phyloP scores from a whole-genome alignment of 805 yeast genomes.

The Saccharomycopsis amapae region DNA sequence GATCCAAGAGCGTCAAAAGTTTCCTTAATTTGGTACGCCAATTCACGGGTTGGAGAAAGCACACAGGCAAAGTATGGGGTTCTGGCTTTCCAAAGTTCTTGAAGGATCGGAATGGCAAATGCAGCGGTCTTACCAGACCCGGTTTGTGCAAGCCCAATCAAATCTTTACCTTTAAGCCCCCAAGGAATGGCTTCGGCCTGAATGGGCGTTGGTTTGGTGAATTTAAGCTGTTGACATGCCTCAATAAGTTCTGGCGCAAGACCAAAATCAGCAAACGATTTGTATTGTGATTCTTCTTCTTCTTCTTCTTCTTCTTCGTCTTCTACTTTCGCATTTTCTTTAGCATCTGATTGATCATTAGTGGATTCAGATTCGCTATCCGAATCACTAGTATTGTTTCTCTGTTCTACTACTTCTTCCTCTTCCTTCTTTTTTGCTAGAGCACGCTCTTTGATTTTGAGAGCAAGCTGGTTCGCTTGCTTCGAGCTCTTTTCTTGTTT shows the following conservation, averaged over 20 bases:
- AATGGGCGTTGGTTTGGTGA: conserved; percentile 83
- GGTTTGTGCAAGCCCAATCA: conserved; percentile 94
- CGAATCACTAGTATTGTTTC: not conserved
- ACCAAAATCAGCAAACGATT: conserved; percentile 49
- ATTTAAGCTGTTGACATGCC: conserved; percentile 70
- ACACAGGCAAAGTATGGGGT: conserved; percentile 85
- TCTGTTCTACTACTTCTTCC: not conserved
- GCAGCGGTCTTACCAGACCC: conserved; percentile 99
- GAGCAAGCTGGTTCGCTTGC: conserved; percentile 43
- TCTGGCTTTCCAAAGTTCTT: conserved; percentile 84
- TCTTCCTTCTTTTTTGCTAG: conserved; percentile 23
- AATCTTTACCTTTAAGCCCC: conserved; percentile 84
- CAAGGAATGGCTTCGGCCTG: conserved; percentile 88
- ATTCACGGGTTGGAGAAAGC: conserved; percentile 78
- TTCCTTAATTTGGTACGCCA: conserved; percentile 84
- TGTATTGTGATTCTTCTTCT: conserved; percentile 24
- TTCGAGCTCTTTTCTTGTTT: conserved; percentile 27
- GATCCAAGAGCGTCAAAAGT: conserved; percentile 92
- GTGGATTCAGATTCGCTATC: conserved; percentile 15
- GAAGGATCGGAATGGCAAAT: conserved; percentile 91
- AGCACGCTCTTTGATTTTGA: conserved; percentile 43
- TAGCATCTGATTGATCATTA: conserved; percentile 8
- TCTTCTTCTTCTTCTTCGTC: conserved; percentile 22
- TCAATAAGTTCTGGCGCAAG: conserved; percentile 74
- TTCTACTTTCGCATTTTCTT: conserved; percentile 11